Percentiles rank a stretch among this genome's conserved stretches.
phyloP scores from a whole-genome alignment of 176 grass and related monocot species.

The Raddia distichophylla region DNA sequence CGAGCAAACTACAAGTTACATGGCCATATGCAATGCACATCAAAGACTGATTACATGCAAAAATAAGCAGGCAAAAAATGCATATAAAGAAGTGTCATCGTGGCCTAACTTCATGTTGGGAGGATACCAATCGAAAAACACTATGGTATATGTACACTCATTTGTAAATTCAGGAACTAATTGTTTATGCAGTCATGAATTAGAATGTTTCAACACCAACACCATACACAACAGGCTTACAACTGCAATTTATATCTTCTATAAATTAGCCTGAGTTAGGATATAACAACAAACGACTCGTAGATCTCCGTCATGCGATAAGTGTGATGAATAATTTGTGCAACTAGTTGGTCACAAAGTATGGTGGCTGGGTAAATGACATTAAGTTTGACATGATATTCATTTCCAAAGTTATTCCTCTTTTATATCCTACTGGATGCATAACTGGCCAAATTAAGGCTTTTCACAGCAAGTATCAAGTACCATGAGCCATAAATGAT shows the following conservation, averaged over 20 bases:
- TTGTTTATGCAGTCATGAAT: neutral
- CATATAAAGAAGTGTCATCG: neutral
- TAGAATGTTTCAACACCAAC: neutral
- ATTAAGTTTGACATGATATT: neutral
- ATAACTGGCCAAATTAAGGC: neutral
- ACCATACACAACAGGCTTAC: neutral
- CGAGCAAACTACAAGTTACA: constrained; percentile 67
- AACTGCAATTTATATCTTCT: neutral
- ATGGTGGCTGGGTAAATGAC: neutral
- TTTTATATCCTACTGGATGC: neutral
- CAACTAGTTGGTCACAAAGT: neutral
- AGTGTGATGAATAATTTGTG: constrained; percentile 15
- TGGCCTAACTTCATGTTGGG: neutral
- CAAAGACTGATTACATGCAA: neutral
- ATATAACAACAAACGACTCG: neutral
- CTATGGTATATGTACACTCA: neutral
- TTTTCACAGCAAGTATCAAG: neutral
- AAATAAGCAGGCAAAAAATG: neutral
- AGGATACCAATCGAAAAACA: constrained; percentile 1
- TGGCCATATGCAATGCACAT: neutral
- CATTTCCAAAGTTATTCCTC: neutral
- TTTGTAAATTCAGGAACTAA: neutral
- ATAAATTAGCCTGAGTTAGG: neutral
- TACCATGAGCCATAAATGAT: neutral
- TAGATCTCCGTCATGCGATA: neutral